Evolutionary conservation across 2,329 filamentous ascomycete species (phyloP), one percentile per base, ranked within the genome.

Genomic region (Fusarium irregulare): DNA sequence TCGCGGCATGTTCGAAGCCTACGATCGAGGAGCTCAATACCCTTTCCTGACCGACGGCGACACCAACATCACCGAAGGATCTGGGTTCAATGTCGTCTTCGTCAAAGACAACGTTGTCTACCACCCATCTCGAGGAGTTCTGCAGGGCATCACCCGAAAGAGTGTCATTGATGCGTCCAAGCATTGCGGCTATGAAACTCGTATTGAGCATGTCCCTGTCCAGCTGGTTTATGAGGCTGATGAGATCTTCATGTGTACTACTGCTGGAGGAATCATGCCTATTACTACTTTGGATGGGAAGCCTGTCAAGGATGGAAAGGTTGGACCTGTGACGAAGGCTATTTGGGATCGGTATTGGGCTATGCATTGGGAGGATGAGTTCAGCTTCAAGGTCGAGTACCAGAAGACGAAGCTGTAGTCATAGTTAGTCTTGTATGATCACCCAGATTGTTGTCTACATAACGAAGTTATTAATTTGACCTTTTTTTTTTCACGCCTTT

Each of bases 191-290:
- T 84, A 64, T 1, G 77, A 82, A 16, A 12, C 77, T 37, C 78
- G 44, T 0, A 12, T 64, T 20, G 61, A 64, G 27, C 12, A 57
- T 37, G 61, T 64, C 23, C 61, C 60, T 1, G 37, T 64, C 13
- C 49, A 64, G 30, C 25, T 27, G 10, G n/a, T 76, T 0, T 86
- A 85, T 48, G 53, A 79, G 9, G 75, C 77, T 0, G 84, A 87
- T 59, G 85, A 87, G 75, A 79, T 86, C 7, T 81, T 87, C 30
- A 85, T 86, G 83, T 85, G 80, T 63, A 86, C 84, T 0, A 86
- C 85, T 16, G 84, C 85, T 0, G 85, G 85, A 2, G 85, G 85
- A 0, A 80, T 86, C 20, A 86, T 86, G 84, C 84, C 84, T 1
- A 85, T 87, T 27, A 85, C 83, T 0, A 63, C 56, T 0, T 73